These are phyloP conservation scores for Citrullus amarus DNA, from an alignment of 306 rosid species.

Conservation along the genomic window DNA sequence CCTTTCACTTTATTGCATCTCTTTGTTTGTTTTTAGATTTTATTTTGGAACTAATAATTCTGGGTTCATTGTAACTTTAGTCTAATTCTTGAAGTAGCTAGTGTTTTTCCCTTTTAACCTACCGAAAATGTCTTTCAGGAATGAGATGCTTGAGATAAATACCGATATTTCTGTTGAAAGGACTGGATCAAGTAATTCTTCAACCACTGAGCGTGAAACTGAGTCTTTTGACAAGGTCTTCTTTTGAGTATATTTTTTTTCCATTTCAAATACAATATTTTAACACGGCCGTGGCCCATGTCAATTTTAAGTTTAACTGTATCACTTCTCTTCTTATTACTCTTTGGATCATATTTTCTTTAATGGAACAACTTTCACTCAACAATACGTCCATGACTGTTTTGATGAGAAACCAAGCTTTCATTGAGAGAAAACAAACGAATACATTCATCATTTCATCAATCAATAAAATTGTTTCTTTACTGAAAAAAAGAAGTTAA, in stretches of 20 bases:
- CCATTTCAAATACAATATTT: not conserved
- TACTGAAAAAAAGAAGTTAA: not conserved
- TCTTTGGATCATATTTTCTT: not conserved
- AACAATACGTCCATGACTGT: not conserved
- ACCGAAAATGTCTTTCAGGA: slow-evolving; percentile 48
- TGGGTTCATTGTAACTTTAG: not conserved
- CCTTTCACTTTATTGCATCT: not conserved
- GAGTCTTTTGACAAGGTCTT: slow-evolving; percentile 84
- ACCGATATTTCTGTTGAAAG: slow-evolving; percentile 22
- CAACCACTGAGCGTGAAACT: slow-evolving; percentile 31
- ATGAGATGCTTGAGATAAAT: slow-evolving; percentile 28
- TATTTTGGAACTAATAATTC: not conserved
- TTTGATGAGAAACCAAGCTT: not conserved
- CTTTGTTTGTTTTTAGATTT: not conserved
- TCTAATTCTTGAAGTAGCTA: not conserved
- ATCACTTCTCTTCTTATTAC: not conserved
- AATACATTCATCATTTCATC: not conserved
- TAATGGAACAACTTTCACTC: not conserved
- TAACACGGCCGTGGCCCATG: not conserved
- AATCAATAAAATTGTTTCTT: too few species aligned
- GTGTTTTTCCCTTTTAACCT: slow-evolving; percentile 1
- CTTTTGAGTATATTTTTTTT: slow-evolving; percentile 4
- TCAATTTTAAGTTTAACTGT: not conserved
- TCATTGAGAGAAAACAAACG: not conserved
- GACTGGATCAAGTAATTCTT: slow-evolving; percentile 26